Evolutionary conservation across 169 alveolate genomes (phyloP), one percentile per base, ranked within the genome.

Genomic region (Toxoplasma gondii): DNA sequence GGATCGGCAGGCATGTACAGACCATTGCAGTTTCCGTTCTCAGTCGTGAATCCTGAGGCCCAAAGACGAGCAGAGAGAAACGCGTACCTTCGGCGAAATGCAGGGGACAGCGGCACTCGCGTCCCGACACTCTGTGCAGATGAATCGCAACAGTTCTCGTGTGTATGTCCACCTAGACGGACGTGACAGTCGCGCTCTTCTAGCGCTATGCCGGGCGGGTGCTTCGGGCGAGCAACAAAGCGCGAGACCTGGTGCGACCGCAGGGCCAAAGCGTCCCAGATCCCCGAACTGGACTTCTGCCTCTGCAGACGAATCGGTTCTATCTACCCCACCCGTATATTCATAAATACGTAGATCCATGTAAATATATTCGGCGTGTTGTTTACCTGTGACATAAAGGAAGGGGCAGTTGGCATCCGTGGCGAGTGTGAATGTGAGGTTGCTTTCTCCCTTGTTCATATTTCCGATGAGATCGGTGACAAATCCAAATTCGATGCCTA

Each of bases 371-470:
- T 4, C 58, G 58, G 58, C 58, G 12, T 49, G 58, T 64, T 0
- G 17, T 38, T 5, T 54, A 88, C 92, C 92, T 0, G 97, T 96
- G 83, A 94, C 88, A 58, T 95, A 95, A 82, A 96, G 94, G 81
- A 94, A 95, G 4, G 97, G 97, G 91, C 97, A 96, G 74, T 96
- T 95, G 27, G 95, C 97, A 36, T 95, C 95, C 34, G 91, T 91
- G 49, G 96, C 82, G 29, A 96, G 92, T 0, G 96, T 88, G 88
- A 96, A 96, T n/a, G 87, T 38, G 70, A 95, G 90, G 69, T 84
- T 43, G 38, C 91, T 92, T 38, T 78, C 88, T 12, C 95, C 96
- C 27, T 88, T 95, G 83, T 94, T 95, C 36, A 93, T 93, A 45
- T 96, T 96, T 19, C 97, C 97, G 36, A 91, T 94, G 29, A 95